Evolutionary conservation across 2,329 filamentous ascomycete genomes (phyloP), one percentile per base, ranked within the genome.

Genomic region (Xylaria arbuscula): DNA sequence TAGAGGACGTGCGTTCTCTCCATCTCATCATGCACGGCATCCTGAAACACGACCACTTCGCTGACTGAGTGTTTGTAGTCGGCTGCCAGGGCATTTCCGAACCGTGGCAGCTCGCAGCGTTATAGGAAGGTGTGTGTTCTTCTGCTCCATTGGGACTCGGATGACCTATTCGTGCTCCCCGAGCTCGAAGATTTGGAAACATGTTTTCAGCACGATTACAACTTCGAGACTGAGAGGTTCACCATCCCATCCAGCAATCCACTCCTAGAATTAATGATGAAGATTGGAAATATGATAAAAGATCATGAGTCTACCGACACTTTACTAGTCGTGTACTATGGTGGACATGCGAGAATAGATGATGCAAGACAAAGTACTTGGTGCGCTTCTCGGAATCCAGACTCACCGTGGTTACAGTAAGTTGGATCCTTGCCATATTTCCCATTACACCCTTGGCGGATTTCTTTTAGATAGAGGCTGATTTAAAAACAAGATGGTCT

Each of bases 341-440:
- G 86, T 11, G 87, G 87, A 0, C 87, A 89, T 75, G 87, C 87
- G 2, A 83, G 84, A 69, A 89, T 89, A 67, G 87, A 89, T 67
- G 85, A 88, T 68, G 86, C 86, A 24, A 81, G 86, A 58, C 86
- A 88, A 73, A 88, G 86, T 75, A 88, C 86, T 8, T 88, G 87
- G 86, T 88, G 86, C 74, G 86, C 86, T 81, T 87, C 84, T 42
- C 82, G 86, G 56, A 83, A 82, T 66, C 76, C 82, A 11, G 83
- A 83, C 51, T 88, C 86, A 2, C 85, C 86, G 2, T 88, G 85
- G 83, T 75, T 88, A 58, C 86, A 88, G 82, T 85, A 78, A 80
- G 83, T 78, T 60, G 5, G 62, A 56, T 22, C 22, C 4, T 24
- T 53, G 24, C 57, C 61, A 60, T 50, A 10, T 51, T 38, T n/a